Evolutionary conservation across 495 filamentous ascomycete genomes (phyloP).

Genomic region (Bryoglossum gracile): DNA sequence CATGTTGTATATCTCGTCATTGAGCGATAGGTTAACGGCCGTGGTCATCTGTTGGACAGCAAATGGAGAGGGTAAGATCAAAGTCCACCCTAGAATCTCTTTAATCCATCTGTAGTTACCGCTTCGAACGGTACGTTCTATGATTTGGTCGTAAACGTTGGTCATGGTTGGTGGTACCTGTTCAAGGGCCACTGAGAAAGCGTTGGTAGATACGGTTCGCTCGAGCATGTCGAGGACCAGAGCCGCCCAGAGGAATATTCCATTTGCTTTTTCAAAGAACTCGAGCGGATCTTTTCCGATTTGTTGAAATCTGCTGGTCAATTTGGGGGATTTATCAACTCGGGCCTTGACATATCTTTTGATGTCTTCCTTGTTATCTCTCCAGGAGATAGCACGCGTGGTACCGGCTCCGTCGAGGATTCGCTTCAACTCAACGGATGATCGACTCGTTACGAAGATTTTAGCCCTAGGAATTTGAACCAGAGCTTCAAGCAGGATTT

Average conservation of each 20-base stretch:
- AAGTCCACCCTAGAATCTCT: constrained; percentile 3
- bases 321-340: not conserved
- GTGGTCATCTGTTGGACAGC: not conserved
- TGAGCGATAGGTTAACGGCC: not conserved
- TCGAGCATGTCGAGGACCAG: constrained; percentile 8
- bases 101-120: not conserved
- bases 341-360: not conserved
- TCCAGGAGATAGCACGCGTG: not conserved
- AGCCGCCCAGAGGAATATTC: constrained; percentile 7
- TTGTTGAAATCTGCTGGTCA: not conserved
- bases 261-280: constrained; percentile 4
- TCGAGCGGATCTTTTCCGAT: constrained; percentile 4
- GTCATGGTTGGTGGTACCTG: not conserved
- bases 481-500: not conserved
- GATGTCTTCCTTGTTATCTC: constrained; percentile 6
- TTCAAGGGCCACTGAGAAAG: constrained; percentile 5
- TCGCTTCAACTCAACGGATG: not conserved
- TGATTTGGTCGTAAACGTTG: constrained; percentile 3
- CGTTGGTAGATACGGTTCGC: not conserved
- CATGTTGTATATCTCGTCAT: constrained; percentile 2
- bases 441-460: constrained; percentile 3
- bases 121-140: not conserved
- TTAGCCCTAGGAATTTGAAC: not conserved
- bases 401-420: not conserved
- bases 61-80: not conserved